Evolutionary conservation across 164 flowering plant genomes (phyloP).

Genomic region (Tinospora cordifolia): DNA sequence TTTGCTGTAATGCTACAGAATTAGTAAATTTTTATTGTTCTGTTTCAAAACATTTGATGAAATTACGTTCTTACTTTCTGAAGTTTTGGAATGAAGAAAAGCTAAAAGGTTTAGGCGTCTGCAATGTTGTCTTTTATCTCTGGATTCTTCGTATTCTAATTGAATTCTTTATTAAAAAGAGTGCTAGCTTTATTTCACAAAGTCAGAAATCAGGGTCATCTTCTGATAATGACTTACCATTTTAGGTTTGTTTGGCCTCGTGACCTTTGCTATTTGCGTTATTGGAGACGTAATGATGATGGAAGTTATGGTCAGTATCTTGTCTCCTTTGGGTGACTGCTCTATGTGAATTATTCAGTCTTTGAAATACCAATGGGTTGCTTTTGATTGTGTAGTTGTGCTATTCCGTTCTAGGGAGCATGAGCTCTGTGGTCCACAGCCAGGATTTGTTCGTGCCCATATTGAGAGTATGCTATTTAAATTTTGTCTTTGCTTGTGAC

Average conservation of each 20-base stretch:
- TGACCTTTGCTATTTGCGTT: constrained; percentile 97
- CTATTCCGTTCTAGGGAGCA: constrained; percentile 94
- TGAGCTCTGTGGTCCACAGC: constrained; percentile 90
- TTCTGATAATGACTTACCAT: neutral
- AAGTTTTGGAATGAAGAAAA: neutral
- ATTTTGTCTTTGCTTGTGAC: constrained; percentile 10
- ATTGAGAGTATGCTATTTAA: constrained; percentile 61
- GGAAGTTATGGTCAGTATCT: constrained; percentile 80
- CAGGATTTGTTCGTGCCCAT: constrained; percentile 95
- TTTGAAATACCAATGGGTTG: constrained; percentile 5
- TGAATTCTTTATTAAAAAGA: neutral
- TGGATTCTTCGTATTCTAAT: neutral
- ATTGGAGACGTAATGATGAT: constrained; percentile 99
- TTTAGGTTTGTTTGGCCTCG: constrained; percentile 98
- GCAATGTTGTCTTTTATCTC: neutral
- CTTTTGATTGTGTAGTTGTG: constrained; percentile 64
- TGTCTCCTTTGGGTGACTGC: neutral
- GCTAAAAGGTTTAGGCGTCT: neutral
- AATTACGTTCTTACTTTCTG: neutral
- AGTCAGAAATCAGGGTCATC: neutral
- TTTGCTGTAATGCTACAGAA: neutral
- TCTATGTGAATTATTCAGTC: neutral
- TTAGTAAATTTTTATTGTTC: neutral
- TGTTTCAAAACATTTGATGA: neutral
- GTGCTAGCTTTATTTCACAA: neutral